Percentiles rank a stretch among this genome's conserved stretches.
Conservation (phyloP, 2,329 filamentous ascomycete species). For the Cryphonectria parasitica region DNA sequence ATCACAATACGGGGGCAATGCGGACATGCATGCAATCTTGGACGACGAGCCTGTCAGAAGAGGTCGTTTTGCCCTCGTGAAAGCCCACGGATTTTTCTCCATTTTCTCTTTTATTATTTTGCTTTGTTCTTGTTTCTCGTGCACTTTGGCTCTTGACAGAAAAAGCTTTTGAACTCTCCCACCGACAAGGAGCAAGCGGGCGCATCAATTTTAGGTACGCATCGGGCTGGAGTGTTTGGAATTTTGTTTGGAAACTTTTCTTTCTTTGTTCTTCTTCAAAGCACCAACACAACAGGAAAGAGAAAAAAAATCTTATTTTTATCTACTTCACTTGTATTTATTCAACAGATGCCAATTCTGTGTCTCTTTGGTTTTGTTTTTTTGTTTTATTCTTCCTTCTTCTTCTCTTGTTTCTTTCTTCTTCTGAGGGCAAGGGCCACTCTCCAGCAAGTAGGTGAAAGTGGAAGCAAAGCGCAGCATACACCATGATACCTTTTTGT, state of each 20-base stretch:
- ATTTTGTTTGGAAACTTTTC: background rate
- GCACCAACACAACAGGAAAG: background rate
- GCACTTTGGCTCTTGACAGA: background rate
- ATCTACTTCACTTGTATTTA: constrained; percentile 13
- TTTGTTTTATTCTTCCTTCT: background rate
- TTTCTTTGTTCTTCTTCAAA: constrained; percentile 6
- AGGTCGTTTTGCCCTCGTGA: background rate
- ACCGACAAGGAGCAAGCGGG: constrained; percentile 1
- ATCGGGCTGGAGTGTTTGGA: constrained; percentile 29
- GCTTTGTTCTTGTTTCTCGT: background rate
- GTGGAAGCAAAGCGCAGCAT: background rate
- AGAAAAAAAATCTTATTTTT: constrained; percentile 24
- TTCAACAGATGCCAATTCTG: constrained; percentile 18
- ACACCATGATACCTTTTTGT: background rate
- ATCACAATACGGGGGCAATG: background rate
- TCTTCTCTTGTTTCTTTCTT: background rate
- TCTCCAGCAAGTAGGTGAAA: background rate
- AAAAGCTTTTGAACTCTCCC: background rate
- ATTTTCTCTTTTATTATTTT: background rate
- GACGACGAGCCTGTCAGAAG: background rate
- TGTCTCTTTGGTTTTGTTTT: background rate
- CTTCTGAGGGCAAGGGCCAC: background rate
- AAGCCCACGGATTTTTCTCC: background rate
- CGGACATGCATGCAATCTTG: background rate
- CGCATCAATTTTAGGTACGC: constrained; percentile 26